Conservation (phyloP, 305 asterid species). For the Solanum hybrid region DNA sequence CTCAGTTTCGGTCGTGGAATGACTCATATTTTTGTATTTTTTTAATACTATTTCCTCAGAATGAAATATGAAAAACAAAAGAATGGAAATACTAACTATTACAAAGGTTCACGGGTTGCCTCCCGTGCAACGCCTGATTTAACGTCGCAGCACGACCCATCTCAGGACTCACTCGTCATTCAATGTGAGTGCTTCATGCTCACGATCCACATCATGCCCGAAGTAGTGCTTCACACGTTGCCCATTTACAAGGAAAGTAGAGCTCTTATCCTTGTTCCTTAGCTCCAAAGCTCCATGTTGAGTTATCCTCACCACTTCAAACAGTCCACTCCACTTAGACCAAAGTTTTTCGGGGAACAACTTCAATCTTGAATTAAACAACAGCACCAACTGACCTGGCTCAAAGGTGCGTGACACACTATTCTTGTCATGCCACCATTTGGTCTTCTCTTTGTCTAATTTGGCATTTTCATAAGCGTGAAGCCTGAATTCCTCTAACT, state of each 20-base stretch:
- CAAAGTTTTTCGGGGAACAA: background rate
- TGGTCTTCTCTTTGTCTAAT: background rate
- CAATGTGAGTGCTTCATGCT: background rate
- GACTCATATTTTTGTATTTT: background rate
- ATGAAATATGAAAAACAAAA: background rate
- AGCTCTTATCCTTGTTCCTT: background rate
- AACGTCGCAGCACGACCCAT: background rate
- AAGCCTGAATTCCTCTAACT: background rate
- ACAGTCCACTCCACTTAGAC: background rate
- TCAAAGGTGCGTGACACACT: background rate
- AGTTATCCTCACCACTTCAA: background rate
- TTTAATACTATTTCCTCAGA: background rate
- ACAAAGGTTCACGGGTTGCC: background rate
- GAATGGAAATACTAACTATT: background rate
- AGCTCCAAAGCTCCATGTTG: background rate
- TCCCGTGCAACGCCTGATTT: background rate
- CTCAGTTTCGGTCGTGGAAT: background rate
- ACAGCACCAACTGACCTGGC: background rate
- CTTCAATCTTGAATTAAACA: background rate
- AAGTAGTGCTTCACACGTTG: background rate
- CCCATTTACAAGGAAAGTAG: background rate
- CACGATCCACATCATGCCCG: background rate
- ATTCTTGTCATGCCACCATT: background rate
- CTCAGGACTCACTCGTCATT: background rate
- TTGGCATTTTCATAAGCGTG: background rate